These are phyloP conservation scores for Psidium friedrichsthalianum DNA, from an alignment of 345 rosid genomes.

Conservation along the genomic window DNA sequence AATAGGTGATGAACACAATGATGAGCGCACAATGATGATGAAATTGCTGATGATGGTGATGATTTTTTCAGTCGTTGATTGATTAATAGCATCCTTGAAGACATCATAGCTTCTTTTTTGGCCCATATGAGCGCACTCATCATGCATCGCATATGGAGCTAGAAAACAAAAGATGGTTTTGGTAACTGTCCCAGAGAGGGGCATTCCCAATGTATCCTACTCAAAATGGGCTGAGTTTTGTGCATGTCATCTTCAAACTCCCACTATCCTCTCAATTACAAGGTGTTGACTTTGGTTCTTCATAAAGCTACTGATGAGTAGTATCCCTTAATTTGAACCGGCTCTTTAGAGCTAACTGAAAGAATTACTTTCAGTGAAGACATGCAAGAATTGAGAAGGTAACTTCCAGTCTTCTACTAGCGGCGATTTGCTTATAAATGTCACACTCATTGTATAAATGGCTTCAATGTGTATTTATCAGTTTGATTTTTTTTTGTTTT, in stretches of 20 bases:
- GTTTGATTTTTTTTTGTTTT: background rate
- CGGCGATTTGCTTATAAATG: background rate
- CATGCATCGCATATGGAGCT: conserved; percentile 75
- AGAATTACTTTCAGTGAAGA: conserved; percentile 50
- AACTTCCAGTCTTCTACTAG: background rate
- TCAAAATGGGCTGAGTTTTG: conserved; percentile 62
- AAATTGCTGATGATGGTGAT: too few relatives aligned
- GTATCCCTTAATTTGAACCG: conserved; percentile 39
- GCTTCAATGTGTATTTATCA: background rate
- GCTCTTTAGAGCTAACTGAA: conserved; percentile 22
- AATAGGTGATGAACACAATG: too few relatives aligned
- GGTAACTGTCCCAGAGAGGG: conserved; percentile 51
- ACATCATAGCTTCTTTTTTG: background rate
- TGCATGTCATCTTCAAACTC: conserved; percentile 60
- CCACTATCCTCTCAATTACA: conserved; percentile 58
- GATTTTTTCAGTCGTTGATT: too few relatives aligned
- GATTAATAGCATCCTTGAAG: too few relatives aligned
- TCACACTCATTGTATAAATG: background rate
- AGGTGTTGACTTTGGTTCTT: conserved; percentile 55
- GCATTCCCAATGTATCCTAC: conserved; percentile 76
- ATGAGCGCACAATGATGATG: too few relatives aligned
- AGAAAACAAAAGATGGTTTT: conserved; percentile 32
- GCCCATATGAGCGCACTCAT: conserved; percentile 55
- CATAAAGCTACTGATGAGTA: conserved; percentile 96
- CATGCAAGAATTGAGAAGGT: conserved; percentile 76